A percentile compares a stretch with the other conserved stretches of the same genome.
Evolutionary conservation across 148 eudicot genomes (phyloP).

Genomic region (Fagopyrum tataricum): DNA sequence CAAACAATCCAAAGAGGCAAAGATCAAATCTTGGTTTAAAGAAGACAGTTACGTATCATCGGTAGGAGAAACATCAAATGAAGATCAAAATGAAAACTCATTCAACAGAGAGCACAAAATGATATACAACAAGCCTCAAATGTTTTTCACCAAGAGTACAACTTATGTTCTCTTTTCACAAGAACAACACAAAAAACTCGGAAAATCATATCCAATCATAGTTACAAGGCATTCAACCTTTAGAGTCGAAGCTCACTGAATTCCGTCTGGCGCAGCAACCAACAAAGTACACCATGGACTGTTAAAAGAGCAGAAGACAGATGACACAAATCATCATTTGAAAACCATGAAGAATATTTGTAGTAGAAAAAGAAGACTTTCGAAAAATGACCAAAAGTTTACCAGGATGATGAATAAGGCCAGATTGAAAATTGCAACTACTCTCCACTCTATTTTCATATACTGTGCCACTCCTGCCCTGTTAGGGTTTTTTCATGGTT

Average conservation of each 20-base stretch:
- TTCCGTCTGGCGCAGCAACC: slow-evolving; percentile 85
- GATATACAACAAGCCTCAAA: neutral
- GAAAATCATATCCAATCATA: neutral
- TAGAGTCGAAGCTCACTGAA: slow-evolving; percentile 45
- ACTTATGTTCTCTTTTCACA: neutral
- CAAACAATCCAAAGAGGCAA: too few species aligned
- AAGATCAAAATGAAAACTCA: slow-evolving; percentile 1
- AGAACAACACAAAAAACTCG: slow-evolving; percentile 6
- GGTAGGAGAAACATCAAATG: neutral
- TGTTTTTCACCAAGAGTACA: neutral
- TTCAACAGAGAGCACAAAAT: neutral
- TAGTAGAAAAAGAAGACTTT: neutral
- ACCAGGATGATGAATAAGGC: slow-evolving; percentile 73
- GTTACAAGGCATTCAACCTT: slow-evolving; percentile 23
- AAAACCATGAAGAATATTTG: neutral
- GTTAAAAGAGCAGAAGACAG: neutral
- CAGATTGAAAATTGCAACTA: slow-evolving; percentile 84
- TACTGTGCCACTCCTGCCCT: slow-evolving; percentile 98
- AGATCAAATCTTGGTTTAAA: too few species aligned
- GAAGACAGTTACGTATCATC: neutral
- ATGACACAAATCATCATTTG: neutral
- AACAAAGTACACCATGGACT: slow-evolving; percentile 78
- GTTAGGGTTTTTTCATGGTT: neutral
- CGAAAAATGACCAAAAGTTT: slow-evolving; percentile 9
- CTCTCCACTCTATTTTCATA: slow-evolving; percentile 94